Evolutionary conservation across 768 basidiomycete genomes (phyloP).

Genomic region (Baorangia bicolor): DNA sequence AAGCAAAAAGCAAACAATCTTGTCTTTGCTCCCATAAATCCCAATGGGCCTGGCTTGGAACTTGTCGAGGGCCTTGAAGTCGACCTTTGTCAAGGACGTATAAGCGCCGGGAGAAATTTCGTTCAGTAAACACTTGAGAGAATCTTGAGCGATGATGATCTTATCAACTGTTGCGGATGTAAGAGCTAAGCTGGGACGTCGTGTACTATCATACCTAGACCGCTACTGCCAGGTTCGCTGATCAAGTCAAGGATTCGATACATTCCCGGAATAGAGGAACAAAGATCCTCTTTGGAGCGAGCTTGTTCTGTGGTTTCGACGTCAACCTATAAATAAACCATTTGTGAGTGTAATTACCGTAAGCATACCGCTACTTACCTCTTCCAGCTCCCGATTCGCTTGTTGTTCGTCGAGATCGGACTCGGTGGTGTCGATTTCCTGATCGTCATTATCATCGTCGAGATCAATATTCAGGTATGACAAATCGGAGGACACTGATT

Average conservation of each 20-base stretch:
- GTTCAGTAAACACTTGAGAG: conserved; percentile 49
- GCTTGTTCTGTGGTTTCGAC: conserved; percentile 7
- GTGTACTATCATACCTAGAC: conserved; percentile 42
- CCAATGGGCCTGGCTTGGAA: conserved; percentile 48
- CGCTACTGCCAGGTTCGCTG: conserved; percentile 48
- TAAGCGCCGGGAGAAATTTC: conserved; percentile 51
- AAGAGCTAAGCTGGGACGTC: not conserved
- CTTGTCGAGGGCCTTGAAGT: conserved; percentile 53
- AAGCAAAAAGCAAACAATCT: conserved; percentile 48
- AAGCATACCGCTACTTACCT: conserved; percentile 1
- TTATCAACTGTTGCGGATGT: conserved; percentile 50
- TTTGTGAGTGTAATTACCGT: not conserved
- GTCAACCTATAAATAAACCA: conserved; percentile 15
- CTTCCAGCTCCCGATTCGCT: conserved; percentile 10
- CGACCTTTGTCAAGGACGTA: conserved; percentile 52
- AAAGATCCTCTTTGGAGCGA: conserved; percentile 20
- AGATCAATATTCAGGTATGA: conserved; percentile 22
- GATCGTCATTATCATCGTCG: conserved; percentile 12
- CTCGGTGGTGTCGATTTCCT: conserved; percentile 12
- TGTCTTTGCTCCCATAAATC: conserved; percentile 53
- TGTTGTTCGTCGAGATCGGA: conserved; percentile 17
- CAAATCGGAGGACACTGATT: conserved; percentile 18
- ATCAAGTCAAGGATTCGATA: conserved; percentile 56
- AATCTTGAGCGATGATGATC: conserved; percentile 56
- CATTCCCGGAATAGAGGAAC: conserved; percentile 41